phyloP scores from a whole-genome alignment of 164 flowering plant species.

The Vitis amurensis region DNA sequence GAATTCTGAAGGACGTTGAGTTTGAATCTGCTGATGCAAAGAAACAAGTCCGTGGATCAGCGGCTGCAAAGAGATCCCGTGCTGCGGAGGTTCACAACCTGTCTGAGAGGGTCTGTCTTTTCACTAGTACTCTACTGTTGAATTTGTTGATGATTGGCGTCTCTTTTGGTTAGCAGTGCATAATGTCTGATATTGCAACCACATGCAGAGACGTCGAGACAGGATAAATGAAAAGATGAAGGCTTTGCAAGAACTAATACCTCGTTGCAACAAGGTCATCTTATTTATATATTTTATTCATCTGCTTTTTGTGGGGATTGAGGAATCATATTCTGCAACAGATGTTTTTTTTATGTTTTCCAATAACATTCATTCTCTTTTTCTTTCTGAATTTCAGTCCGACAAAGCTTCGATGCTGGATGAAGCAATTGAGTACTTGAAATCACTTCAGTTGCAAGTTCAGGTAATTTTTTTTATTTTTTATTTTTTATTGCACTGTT shows the following conservation, averaged over 20 bases:
- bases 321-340: no score
- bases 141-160: not conserved
- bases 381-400: conserved; percentile 47
- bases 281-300: not conserved
- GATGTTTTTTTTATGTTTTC: not conserved
- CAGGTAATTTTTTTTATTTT: conserved; percentile 50
- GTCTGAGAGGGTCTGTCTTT: conserved; percentile 79
- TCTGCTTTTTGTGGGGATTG: not conserved
- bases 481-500: not conserved
- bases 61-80: conserved; percentile 73
- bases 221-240: conserved; percentile 97
- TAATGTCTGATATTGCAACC: conserved; percentile 2
- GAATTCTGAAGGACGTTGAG: conserved; percentile 55
- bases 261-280: conserved; percentile 86
- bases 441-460: conserved; percentile 89
- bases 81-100: conserved; percentile 97
- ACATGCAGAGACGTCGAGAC: conserved; percentile 85
- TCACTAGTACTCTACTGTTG: not conserved
- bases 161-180: not conserved
- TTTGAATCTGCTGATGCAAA: conserved; percentile 52
- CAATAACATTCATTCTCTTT: not conserved
- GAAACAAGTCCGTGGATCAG: conserved; percentile 56
- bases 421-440: conserved; percentile 93
- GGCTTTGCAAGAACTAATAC: conserved; percentile 93
- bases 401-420: conserved; percentile 98